A percentile compares a stretch with the other conserved stretches of the same genome.
phyloP scores from a whole-genome alignment of 805 yeast genomes.

The Priceomyces haplophilus region DNA sequence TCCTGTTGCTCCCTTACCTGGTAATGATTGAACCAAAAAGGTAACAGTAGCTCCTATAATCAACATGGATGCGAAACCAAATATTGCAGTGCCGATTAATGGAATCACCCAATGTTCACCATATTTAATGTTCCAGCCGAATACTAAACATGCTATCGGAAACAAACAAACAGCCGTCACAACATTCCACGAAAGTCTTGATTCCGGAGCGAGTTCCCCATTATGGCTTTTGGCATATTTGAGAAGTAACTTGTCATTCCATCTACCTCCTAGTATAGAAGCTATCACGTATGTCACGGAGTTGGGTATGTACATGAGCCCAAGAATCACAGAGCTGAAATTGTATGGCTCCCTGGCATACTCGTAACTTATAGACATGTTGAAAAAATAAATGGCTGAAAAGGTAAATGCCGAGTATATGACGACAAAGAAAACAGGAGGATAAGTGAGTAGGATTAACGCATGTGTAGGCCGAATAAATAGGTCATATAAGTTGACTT shows the following conservation, averaged over 20 bases:
- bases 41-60: conserved; percentile 79
- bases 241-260: conserved; percentile 64
- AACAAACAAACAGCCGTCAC: conserved; percentile 59
- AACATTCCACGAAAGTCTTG: conserved; percentile 73
- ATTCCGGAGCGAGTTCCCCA: conserved; percentile 71
- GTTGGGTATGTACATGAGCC: conserved; percentile 79
- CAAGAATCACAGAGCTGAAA: conserved; percentile 62
- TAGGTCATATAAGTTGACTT: conserved; percentile 42
- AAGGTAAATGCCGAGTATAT: conserved; percentile 69
- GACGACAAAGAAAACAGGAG: conserved; percentile 70
- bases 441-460: conserved; percentile 57
- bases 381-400: conserved; percentile 66
- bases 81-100: conserved; percentile 73
- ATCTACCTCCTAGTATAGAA: conserved; percentile 75
- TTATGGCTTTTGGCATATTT: conserved; percentile 53
- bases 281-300: conserved; percentile 75
- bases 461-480: conserved; percentile 60
- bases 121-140: conserved; percentile 78
- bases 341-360: conserved; percentile 67
- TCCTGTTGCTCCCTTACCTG: conserved; percentile 87
- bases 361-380: conserved; percentile 64
- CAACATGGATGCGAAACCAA: conserved; percentile 82
- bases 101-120: conserved; percentile 76
- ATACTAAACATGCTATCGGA: conserved; percentile 65
- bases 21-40: conserved; percentile 77